These are phyloP conservation scores for Globisporangium spinosum DNA, from an alignment of 352 stramenopile species.

Conservation along the genomic window DNA sequence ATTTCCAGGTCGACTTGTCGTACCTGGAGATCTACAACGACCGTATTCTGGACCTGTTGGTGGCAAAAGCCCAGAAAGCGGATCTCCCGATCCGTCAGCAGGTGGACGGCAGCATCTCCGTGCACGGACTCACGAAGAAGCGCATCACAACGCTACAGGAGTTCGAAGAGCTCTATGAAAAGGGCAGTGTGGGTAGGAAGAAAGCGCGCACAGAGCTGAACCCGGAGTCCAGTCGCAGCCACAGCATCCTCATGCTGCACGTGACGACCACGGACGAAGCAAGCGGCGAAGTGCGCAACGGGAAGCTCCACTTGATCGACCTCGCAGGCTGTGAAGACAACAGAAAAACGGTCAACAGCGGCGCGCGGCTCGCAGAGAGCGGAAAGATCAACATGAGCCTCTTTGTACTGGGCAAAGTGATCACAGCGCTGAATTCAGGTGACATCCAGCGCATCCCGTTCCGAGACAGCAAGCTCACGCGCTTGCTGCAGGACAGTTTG, in stretches of 20 bases:
- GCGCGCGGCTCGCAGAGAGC: conserved; percentile 26
- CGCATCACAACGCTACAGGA: conserved; percentile 27
- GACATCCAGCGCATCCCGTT: conserved; percentile 70
- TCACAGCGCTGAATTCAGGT: conserved; percentile 60
- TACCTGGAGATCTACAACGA: conserved; percentile 92
- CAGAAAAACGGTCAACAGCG: conserved; percentile 29
- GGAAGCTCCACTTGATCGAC: conserved; percentile 45
- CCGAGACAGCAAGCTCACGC: conserved; percentile 66
- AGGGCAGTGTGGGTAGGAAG: conserved; percentile 23
- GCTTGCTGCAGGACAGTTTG: conserved; percentile 59
- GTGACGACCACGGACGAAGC: conserved; percentile 17
- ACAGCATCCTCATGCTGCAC: conserved; percentile 80
- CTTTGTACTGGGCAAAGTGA: conserved; percentile 73
- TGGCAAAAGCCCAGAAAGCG: conserved; percentile 20
- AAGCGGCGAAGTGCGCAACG: conserved; percentile 16
- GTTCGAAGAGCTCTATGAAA: conserved; percentile 34
- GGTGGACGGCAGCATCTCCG: conserved; percentile 27
- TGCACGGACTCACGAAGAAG: conserved; percentile 30
- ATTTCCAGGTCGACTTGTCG: conserved; percentile 36
- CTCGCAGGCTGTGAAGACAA: conserved; percentile 41
- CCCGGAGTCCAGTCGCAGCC: conserved; percentile 59
- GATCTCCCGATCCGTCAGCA: conserved; percentile 40
- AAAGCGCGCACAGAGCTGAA: conserved; percentile 60
- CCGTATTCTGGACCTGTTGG: conserved; percentile 72
- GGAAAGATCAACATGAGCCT: conserved; percentile 77